These are phyloP conservation scores for Phytophthora crassamura DNA, from an alignment of 352 stramenopile species.

Conservation along the genomic window DNA sequence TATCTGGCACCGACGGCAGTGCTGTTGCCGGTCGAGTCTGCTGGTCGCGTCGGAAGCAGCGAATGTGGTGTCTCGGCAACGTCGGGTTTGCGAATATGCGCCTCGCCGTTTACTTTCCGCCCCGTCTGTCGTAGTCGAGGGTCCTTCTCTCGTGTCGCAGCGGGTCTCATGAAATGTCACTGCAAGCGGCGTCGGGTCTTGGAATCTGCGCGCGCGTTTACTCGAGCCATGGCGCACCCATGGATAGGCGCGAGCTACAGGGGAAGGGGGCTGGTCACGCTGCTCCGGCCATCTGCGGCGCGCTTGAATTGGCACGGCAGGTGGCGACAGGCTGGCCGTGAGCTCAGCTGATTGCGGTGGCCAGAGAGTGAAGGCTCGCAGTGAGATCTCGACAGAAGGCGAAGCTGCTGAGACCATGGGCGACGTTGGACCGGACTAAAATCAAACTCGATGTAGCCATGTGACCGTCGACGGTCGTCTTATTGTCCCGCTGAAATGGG, in stretches of 20 bases:
- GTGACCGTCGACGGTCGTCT: slow-evolving; percentile 10
- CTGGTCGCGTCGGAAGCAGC: background rate
- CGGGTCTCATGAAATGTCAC: slow-evolving; percentile 1
- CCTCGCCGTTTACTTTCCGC: slow-evolving; percentile 23
- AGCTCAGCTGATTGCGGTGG: background rate
- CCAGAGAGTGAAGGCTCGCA: too few species aligned
- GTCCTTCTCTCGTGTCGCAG: slow-evolving; percentile 18
- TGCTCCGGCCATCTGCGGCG: slow-evolving; percentile 5
- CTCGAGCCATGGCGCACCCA: too few species aligned
- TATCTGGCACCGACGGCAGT: slow-evolving; percentile 20
- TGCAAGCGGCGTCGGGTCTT: slow-evolving; percentile 10
- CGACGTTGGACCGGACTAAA: too few species aligned
- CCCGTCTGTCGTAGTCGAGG: background rate
- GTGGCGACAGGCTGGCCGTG: background rate
- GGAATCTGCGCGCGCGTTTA: slow-evolving; percentile 22
- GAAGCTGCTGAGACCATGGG: too few species aligned
- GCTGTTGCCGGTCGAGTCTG: background rate
- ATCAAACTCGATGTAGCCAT: background rate
- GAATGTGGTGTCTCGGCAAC: background rate
- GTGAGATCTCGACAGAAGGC: too few species aligned
- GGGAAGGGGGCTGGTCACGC: background rate
- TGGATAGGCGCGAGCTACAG: background rate
- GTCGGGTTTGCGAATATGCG: slow-evolving; percentile 13
- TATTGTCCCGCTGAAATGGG: background rate
- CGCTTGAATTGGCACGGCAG: background rate